Conservation (phyloP, 2,329 filamentous ascomycete species). For the Apiospora arundinis region DNA sequence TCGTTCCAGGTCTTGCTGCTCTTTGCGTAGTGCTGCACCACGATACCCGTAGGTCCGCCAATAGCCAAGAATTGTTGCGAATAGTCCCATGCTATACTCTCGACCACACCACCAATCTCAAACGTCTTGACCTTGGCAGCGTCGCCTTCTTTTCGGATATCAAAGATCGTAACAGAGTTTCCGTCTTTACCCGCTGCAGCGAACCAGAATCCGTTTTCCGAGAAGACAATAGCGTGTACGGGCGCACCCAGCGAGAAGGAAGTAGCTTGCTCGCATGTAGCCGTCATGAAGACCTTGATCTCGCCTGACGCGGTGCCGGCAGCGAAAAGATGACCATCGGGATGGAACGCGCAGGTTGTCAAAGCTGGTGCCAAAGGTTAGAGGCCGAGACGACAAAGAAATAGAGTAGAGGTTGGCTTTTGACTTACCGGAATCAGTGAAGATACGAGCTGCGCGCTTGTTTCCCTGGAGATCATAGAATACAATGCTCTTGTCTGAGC, state of each 20-base stretch:
- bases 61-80: conserved; percentile 91
- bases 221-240: conserved; percentile 81
- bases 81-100: conserved; percentile 88
- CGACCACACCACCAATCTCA: conserved; percentile 80
- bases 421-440: conserved; percentile 76
- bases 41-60: conserved; percentile 78
- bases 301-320: conserved; percentile 80
- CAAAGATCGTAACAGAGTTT: conserved; percentile 83
- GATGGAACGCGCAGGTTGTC: conserved; percentile 85
- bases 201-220: conserved; percentile 97
- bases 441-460: conserved; percentile 77
- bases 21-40: conserved; percentile 91
- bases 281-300: conserved; percentile 89
- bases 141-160: conserved; percentile 89
- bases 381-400: not conserved
- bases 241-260: conserved; percentile 74
- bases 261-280: conserved; percentile 77
- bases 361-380: conserved; percentile 59
- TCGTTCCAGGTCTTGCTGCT: conserved; percentile 87
- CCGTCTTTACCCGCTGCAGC: conserved; percentile 81
- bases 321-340: conserved; percentile 93
- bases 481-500: conserved; percentile 89
- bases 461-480: conserved; percentile 80
- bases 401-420: not conserved
- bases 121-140: conserved; percentile 82